Evolutionary conservation across 805 yeast species (phyloP).

Genomic region (Danielia oregonensis): DNA sequence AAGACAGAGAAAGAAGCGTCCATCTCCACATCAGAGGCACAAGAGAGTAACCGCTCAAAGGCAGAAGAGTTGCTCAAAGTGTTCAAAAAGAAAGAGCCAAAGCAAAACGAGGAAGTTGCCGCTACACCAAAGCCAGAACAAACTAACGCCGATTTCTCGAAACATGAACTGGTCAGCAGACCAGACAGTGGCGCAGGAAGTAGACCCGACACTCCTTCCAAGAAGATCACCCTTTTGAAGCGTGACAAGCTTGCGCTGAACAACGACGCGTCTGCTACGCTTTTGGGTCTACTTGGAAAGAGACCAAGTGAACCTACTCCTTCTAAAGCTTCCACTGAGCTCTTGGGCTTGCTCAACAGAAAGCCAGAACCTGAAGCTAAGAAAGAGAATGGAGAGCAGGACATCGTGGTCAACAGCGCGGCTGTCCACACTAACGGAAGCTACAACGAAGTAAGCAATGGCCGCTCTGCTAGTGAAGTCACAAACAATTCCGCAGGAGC

Average conservation of each 20-base stretch:
- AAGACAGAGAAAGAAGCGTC: background rate
- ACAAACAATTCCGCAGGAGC: background rate
- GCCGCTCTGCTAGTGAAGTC: background rate
- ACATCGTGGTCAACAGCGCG: background rate
- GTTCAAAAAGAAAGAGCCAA: slow-evolving; percentile 4
- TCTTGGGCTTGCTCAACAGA: slow-evolving; percentile 16
- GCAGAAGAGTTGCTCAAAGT: slow-evolving; percentile 8
- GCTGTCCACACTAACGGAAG: background rate
- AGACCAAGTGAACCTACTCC: slow-evolving; percentile 4
- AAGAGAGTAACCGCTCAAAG: background rate
- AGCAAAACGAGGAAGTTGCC: too few species aligned
- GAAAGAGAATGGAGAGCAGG: too few species aligned
- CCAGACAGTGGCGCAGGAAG: too few species aligned
- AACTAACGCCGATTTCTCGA: too few species aligned
- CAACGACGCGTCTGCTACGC: slow-evolving; percentile 12
- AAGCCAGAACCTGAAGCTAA: background rate
- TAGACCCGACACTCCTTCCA: slow-evolving; percentile 9
- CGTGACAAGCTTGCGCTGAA: slow-evolving; percentile 8
- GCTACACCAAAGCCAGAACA: too few species aligned
- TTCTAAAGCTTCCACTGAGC: slow-evolving; percentile 7
- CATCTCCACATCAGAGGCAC: background rate
- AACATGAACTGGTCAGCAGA: too few species aligned
- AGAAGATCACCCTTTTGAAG: slow-evolving; percentile 15
- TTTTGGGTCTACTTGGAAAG: slow-evolving; percentile 14
- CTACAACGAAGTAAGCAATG: background rate